Percentiles rank a stretch among this genome's conserved stretches.
Evolutionary conservation across 2,329 filamentous ascomycete genomes (phyloP).

Genomic region (Fusarium duplospermum): DNA sequence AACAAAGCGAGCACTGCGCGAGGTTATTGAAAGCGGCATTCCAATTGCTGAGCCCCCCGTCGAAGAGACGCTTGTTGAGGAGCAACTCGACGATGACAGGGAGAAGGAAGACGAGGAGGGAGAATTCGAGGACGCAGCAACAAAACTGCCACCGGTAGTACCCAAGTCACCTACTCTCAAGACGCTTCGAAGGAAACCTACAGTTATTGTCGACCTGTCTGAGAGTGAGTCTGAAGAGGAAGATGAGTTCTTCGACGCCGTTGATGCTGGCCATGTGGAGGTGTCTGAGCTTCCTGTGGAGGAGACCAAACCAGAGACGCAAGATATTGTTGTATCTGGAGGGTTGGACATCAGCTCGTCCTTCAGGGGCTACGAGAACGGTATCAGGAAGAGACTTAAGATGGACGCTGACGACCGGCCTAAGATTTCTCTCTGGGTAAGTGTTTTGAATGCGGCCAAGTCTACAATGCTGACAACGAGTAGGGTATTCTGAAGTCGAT

Average conservation of each 20-base stretch:
- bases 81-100: constrained; percentile 42
- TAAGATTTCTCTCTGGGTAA: constrained; percentile 95
- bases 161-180: constrained; percentile 37
- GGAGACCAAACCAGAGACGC: constrained; percentile 56
- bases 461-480: constrained; percentile 35
- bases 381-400: constrained; percentile 81
- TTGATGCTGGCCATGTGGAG: constrained; percentile 92
- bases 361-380: constrained; percentile 92
- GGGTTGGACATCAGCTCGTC: constrained; percentile 77
- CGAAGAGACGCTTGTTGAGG: constrained; percentile 47
- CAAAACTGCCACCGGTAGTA: constrained; percentile 13
- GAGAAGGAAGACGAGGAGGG: constrained; percentile 35
- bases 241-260: constrained; percentile 96
- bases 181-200: constrained; percentile 66
- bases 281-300: constrained; percentile 74
- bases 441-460: constrained; percentile 45
- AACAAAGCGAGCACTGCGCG: constrained; percentile 89
- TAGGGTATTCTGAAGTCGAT: constrained; percentile 98
- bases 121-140: constrained; percentile 39
- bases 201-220: constrained; percentile 78
- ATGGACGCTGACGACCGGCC: constrained; percentile 93
- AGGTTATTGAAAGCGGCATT: constrained; percentile 75
- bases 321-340: constrained; percentile 55
- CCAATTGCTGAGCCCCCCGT: constrained; percentile 46
- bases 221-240: constrained; percentile 86